Evolutionary conservation across 2,329 filamentous ascomycete genomes (phyloP).

Genomic region (Thelonectria rubi): DNA sequence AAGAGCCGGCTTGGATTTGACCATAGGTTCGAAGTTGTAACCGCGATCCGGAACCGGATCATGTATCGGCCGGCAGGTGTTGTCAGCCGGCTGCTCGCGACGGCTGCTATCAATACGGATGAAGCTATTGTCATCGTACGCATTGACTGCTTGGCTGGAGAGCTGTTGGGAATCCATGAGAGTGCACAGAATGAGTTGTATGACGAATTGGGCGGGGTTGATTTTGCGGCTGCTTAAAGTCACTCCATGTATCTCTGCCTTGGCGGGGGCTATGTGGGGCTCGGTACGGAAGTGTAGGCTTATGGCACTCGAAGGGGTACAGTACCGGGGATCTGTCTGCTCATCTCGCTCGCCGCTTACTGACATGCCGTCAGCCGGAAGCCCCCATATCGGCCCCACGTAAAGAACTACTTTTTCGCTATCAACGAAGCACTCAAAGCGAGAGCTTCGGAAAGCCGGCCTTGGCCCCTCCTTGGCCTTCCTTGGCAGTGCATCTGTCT

Average conservation of each 20-base stretch:
- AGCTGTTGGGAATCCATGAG: slow-evolving; percentile 7
- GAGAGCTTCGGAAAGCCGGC: too few relatives aligned
- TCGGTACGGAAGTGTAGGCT: too few relatives aligned
- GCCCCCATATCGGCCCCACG: too few relatives aligned
- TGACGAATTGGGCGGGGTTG: background rate
- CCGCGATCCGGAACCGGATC: background rate
- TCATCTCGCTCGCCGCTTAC: too few relatives aligned
- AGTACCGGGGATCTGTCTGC: too few relatives aligned
- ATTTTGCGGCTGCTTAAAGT: background rate
- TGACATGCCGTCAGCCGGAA: too few relatives aligned
- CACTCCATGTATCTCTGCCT: too few relatives aligned
- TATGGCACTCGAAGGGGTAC: background rate
- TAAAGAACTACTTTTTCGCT: too few relatives aligned
- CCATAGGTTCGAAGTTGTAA: slow-evolving; percentile 3
- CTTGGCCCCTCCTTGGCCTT: too few relatives aligned
- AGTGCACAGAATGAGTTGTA: slow-evolving; percentile 1
- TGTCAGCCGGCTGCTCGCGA: background rate
- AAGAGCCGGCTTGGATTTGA: background rate
- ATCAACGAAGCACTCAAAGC: too few relatives aligned
- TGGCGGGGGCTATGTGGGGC: too few relatives aligned
- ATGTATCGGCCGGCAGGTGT: slow-evolving; percentile 7
- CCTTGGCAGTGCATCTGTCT: too few relatives aligned
- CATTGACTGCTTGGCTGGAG: slow-evolving; percentile 9
- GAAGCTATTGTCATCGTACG: slow-evolving; percentile 13
- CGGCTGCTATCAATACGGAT: slow-evolving; percentile 4